Base-by-base conservation (phyloP, 2,329 filamentous ascomycete genomes). In the Biscogniauxia marginata region DNA sequence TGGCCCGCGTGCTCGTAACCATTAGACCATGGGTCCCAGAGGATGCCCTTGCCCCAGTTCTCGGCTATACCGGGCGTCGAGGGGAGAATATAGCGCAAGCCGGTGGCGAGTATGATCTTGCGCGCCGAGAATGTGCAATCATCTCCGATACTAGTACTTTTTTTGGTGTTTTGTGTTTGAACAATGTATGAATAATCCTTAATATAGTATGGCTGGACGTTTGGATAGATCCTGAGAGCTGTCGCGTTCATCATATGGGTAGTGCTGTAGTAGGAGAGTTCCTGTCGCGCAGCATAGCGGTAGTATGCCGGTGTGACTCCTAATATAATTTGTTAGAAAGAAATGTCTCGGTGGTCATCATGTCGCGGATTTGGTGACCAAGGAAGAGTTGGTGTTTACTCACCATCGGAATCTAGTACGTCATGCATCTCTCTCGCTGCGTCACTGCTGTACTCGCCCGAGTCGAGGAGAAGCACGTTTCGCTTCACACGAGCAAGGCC, bases 1-100 rank as follows among this genome's bases (percentile, higher is more conserved):
- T 86, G 83, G 64, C 85, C 82, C 0, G 78, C 79, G 66, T 86
- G 83, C 69, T 87, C 84, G 60, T 80, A 75, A 11, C 84, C 84
- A 64, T 87, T 84, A 59, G 84, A 87, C 84, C 84, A 87, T 0
- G 83, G 83, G 53, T 84, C 87, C 82, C 84, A 86, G 71, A 73
- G 86, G 51, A 86, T 79, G 5, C 84, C 84, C 56, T 80, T 75
- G 49, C 82, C 83, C 77, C 81, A 87, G 63, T 77, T 79, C 53
- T 84, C 79, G 7, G 61, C 25, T 0, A 86, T 53, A 0, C 84
- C 84, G 0, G 84, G 83, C 0, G 82, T 85, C 0, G 56, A 20
- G 1, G 84, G 83, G 2, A 87, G 70, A 21, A 83, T 66, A 62
- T 86, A 84, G 6, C 70, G 71, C 19, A 87, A 68, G 4, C 84